These are phyloP conservation scores for Gamarada debralockiae DNA, from an alignment of 495 filamentous ascomycete species.

Conservation along the genomic window DNA sequence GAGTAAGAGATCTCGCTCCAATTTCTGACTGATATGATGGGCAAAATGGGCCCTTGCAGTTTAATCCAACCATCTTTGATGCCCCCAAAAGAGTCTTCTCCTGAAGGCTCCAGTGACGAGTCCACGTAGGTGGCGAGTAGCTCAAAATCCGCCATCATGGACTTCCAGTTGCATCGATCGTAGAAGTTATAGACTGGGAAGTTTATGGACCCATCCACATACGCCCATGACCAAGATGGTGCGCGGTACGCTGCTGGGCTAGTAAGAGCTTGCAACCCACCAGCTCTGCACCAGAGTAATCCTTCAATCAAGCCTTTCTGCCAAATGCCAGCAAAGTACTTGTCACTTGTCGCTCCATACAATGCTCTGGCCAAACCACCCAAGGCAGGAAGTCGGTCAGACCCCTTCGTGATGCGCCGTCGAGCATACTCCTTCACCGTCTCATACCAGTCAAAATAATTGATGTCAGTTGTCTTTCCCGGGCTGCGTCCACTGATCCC, in stretches of 20 bases:
- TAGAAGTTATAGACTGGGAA: neutral
- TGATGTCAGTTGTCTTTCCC: neutral
- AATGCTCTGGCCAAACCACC: neutral
- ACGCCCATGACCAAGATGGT: constrained; percentile 8
- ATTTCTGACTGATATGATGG: neutral
- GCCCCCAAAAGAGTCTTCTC: neutral
- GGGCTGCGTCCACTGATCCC: neutral
- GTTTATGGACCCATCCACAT: neutral
- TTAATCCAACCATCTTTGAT: neutral
- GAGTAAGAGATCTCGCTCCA: neutral
- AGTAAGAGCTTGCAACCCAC: neutral
- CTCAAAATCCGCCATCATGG: neutral
- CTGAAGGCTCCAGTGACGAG: neutral
- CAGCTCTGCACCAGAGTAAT: no score
- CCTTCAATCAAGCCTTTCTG: neutral
- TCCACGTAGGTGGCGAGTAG: neutral
- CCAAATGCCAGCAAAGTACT: constrained; percentile 1
- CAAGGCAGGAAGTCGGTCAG: constrained; percentile 2
- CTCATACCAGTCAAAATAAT: neutral
- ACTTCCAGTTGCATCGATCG: neutral
- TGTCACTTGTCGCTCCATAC: neutral
- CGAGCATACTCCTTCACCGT: neutral
- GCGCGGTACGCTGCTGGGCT: neutral
- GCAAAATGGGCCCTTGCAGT: neutral
- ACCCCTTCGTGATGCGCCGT: neutral